Evolutionary conservation across 371 early-diverging fungal species (phyloP).

Genomic region (Choanephora cucurbitarum): DNA sequence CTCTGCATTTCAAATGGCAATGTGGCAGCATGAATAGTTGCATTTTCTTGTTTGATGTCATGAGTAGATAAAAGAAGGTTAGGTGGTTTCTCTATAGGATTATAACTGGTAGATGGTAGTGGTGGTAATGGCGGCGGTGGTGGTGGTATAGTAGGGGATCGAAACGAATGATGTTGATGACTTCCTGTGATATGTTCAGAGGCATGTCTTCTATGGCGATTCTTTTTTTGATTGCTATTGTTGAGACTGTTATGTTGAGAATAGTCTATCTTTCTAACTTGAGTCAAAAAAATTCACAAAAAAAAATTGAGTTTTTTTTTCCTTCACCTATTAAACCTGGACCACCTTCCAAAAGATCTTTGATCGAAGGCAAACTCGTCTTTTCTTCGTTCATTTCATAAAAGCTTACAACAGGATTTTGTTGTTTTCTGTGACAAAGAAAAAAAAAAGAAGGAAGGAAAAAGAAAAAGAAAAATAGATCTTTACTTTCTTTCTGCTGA

Average conservation of each 20-base stretch:
- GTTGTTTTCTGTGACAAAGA: background rate
- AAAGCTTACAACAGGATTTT: no score
- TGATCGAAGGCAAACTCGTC: slow-evolving; percentile 17
- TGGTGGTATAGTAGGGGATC: background rate
- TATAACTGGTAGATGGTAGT: no score
- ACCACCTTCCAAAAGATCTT: slow-evolving; percentile 18
- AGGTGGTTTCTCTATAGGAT: background rate
- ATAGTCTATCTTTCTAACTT: slow-evolving; percentile 7
- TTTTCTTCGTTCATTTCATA: slow-evolving; percentile 12
- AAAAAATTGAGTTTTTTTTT: background rate
- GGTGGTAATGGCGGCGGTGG: background rate
- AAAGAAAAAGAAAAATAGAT: background rate
- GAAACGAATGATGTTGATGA: background rate
- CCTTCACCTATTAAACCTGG: slow-evolving; percentile 22
- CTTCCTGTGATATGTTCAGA: slow-evolving; percentile 17
- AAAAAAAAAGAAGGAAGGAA: background rate
- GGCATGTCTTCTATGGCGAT: slow-evolving; percentile 16
- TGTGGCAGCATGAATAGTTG: background rate
- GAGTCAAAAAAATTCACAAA: background rate
- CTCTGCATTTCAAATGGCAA: slow-evolving; percentile 17
- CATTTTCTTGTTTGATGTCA: no score
- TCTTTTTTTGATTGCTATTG: background rate
- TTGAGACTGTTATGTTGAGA: background rate
- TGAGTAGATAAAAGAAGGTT: no score
- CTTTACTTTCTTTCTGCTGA: background rate